Evolutionary conservation across 2,329 filamentous ascomycete species (phyloP), one percentile per base, ranked within the genome.

Genomic region (Penicillium janthinellum): DNA sequence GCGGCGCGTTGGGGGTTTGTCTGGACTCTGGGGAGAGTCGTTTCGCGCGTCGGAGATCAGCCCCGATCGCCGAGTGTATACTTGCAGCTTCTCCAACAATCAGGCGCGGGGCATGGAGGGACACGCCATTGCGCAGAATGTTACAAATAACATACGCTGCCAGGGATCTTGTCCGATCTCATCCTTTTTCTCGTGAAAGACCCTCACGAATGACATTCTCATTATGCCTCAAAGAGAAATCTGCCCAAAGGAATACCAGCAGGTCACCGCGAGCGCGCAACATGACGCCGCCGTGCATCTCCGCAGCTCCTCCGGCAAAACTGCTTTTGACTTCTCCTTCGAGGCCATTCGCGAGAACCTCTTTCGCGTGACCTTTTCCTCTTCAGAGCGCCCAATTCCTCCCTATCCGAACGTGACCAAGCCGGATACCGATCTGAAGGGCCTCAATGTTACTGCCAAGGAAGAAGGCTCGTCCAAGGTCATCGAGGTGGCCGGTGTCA

Each of bases 321-420:
- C 70, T 28, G 64, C 78, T 0, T 84, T 86, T 60, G 73, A 81
- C 15, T 91, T 90, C 70, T 79, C 80, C 0, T 89, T 91, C 62
- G 85, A 90, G 69, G 80, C 84, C 0, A 67, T 91, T 34, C 81
- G 83, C 15, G 78, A 82, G 20, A 88, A 87, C 53, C 76, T 90
- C 15, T 91, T 90, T 74, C 80, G 88, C 44, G 89, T 88, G 1
- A 88, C 86, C 0, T 90, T 90, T 69, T 82, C 83, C 1, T 88
- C 88, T 0, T 68, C 79, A 14, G 79, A 81, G 2, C 88, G 90
- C 67, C 85, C 85, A 6, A 70, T 89, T 1, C 86, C 89, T 31
- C 88, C 88, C 1, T 85, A 86, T 67, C 88, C 88, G 7, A 88
- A 86, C 56, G 80, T 85, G 5, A 72, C 72, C 7, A 78, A 78